Evolutionary conservation across 140 eudicot species (phyloP).

Genomic region (Flaveria floridana): DNA sequence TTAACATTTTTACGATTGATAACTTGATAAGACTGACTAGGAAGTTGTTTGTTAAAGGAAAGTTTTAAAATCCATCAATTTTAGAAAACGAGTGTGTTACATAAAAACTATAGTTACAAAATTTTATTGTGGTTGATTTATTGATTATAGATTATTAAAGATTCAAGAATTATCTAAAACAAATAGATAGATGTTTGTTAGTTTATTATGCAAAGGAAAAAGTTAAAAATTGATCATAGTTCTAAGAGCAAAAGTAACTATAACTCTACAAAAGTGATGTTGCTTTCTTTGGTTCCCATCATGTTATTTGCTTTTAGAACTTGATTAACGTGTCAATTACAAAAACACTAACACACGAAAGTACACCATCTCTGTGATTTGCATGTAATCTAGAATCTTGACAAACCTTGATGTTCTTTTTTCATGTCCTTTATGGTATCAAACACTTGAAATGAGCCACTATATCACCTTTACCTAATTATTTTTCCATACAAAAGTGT

Average conservation of each 20-base stretch:
- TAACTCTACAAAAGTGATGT: neutral
- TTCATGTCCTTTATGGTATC: neutral
- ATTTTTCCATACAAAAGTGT: neutral
- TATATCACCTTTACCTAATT: conserved; percentile 21
- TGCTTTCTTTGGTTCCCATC: neutral
- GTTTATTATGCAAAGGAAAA: neutral
- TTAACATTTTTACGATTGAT: too few species aligned
- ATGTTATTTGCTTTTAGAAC: conserved; percentile 10
- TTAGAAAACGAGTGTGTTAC: too few species aligned
- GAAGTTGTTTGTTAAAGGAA: too few species aligned
- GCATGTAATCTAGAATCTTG: neutral
- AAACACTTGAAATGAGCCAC: conserved; percentile 18
- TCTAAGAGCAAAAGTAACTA: neutral
- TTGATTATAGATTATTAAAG: too few species aligned
- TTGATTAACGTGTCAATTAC: neutral
- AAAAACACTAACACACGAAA: neutral
- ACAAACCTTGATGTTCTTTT: neutral
- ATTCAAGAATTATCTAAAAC: neutral
- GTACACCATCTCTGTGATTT: neutral
- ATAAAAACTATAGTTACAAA: too few species aligned
- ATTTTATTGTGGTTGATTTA: too few species aligned
- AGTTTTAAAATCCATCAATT: too few species aligned
- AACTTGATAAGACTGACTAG: too few species aligned
- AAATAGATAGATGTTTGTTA: neutral
- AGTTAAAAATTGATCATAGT: neutral